Evolutionary conservation across 305 asterid genomes (phyloP).

Genomic region (Withania somnifera): DNA sequence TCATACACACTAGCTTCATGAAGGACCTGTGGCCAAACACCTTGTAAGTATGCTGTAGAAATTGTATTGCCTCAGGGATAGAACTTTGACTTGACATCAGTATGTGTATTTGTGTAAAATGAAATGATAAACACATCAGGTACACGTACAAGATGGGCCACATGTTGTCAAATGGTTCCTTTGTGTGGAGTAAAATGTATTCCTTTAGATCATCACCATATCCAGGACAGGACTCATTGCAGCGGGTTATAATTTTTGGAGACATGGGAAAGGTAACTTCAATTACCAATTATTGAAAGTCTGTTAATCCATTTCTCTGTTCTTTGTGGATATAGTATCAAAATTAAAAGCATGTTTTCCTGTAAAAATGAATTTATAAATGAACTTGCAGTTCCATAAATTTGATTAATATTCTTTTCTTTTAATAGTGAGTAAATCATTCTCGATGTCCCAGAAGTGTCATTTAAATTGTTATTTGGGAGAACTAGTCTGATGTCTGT

Average conservation of each 20-base stretch:
- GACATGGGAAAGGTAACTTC: slow-evolving; percentile 84
- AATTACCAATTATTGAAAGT: not conserved
- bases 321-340: not conserved
- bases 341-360: not conserved
- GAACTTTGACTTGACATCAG: not conserved
- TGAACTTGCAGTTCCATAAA: not conserved
- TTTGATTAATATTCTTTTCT: not conserved
- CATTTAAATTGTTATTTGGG: not conserved
- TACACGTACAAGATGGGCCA: slow-evolving; percentile 79
- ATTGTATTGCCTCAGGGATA: not conserved
- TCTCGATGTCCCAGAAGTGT: not conserved
- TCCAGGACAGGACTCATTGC: slow-evolving; percentile 86
- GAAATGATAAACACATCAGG: slow-evolving; percentile 23
- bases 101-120: not conserved
- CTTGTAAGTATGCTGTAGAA: slow-evolving; percentile 21
- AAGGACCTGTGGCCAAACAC: slow-evolving; percentile 66
- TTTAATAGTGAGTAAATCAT: not conserved
- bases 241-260: slow-evolving; percentile 76
- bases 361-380: not conserved
- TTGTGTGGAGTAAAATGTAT: slow-evolving; percentile 59
- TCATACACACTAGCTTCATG: slow-evolving; percentile 66
- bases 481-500: not conserved
- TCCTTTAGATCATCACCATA: slow-evolving; percentile 72
- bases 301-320: not conserved
- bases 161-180: slow-evolving; percentile 41